These are phyloP conservation scores for Gymnopilus junonius DNA, from an alignment of 768 basidiomycete genomes.

Conservation along the genomic window DNA sequence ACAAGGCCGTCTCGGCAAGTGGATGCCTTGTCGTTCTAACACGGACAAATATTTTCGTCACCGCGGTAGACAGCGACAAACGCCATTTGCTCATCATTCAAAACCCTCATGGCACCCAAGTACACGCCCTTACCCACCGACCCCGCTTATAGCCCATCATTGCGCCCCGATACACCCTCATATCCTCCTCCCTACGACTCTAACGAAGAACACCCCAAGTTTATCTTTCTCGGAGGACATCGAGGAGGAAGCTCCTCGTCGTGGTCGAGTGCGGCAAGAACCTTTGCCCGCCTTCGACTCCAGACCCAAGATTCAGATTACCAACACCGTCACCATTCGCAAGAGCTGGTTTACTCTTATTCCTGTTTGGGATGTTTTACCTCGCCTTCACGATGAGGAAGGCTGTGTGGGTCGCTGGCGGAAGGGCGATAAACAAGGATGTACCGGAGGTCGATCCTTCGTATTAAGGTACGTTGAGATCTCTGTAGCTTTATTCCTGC, in stretches of 20 bases:
- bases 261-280: constrained; percentile 15
- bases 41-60: neutral
- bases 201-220: constrained; percentile 4
- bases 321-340: constrained; percentile 56
- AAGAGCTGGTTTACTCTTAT: constrained; percentile 48
- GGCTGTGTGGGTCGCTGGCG: constrained; percentile 29
- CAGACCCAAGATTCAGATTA: constrained; percentile 52
- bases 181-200: constrained; percentile 22
- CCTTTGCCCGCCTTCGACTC: constrained; percentile 25
- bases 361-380: constrained; percentile 45
- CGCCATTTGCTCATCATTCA: neutral
- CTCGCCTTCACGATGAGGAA: constrained; percentile 35
- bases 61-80: neutral
- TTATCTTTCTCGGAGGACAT: constrained; percentile 14
- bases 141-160: constrained; percentile 14
- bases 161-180: constrained; percentile 15
- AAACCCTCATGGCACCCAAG: constrained; percentile 20
- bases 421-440: constrained; percentile 18
- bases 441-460: constrained; percentile 22
- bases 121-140: constrained; percentile 22
- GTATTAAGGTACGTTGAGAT: too few species aligned
- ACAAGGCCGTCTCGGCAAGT: too few species aligned
- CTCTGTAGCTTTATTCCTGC: too few species aligned
- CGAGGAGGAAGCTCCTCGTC: constrained; percentile 21
- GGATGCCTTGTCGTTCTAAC: neutral